A percentile compares a stretch with the other conserved stretches of the same genome.
Conservation (phyloP, 495 filamentous ascomycete genomes). For the Tuber umbilicatum region DNA sequence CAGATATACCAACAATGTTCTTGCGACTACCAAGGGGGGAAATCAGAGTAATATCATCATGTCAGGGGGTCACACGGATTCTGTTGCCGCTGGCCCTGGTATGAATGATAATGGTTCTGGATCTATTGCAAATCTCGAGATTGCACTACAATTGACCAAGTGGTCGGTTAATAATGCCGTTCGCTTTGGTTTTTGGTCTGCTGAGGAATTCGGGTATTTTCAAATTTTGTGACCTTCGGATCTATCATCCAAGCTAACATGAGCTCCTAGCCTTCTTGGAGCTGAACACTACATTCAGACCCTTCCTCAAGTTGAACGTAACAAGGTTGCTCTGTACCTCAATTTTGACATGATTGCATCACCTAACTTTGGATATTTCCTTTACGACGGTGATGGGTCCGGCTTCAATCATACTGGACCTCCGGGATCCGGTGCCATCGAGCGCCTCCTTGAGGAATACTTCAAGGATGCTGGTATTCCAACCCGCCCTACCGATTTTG, state of each 20-base stretch:
- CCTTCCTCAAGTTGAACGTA: slow-evolving; percentile 48
- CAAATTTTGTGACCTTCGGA: background rate
- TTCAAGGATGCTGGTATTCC: slow-evolving; percentile 47
- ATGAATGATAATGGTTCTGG: slow-evolving; percentile 68
- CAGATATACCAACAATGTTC: slow-evolving; percentile 57
- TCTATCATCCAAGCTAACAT: slow-evolving; percentile 23
- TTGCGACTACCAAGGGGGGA: slow-evolving; percentile 60
- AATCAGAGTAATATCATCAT: slow-evolving; percentile 59
- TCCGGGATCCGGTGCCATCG: slow-evolving; percentile 56
- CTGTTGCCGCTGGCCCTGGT: slow-evolving; percentile 56
- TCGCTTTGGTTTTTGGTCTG: slow-evolving; percentile 64
- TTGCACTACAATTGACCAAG: slow-evolving; percentile 55
- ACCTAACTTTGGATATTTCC: slow-evolving; percentile 61
- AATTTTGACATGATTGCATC: slow-evolving; percentile 76
- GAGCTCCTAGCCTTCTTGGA: slow-evolving; percentile 51
- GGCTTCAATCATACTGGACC: slow-evolving; percentile 58
- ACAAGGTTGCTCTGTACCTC: slow-evolving; percentile 60
- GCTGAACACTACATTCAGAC: slow-evolving; percentile 54
- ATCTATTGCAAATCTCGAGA: slow-evolving; percentile 56
- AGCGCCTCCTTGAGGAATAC: slow-evolving; percentile 59
- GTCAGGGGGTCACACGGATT: slow-evolving; percentile 63
- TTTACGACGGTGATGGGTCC: slow-evolving; percentile 66
- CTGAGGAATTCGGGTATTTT: slow-evolving; percentile 46
- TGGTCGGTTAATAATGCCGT: slow-evolving; percentile 60
- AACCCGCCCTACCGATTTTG: slow-evolving; percentile 52